phyloP scores from a whole-genome alignment of 1,284 basidiomycete species.

The Gymnopus androsaceus region DNA sequence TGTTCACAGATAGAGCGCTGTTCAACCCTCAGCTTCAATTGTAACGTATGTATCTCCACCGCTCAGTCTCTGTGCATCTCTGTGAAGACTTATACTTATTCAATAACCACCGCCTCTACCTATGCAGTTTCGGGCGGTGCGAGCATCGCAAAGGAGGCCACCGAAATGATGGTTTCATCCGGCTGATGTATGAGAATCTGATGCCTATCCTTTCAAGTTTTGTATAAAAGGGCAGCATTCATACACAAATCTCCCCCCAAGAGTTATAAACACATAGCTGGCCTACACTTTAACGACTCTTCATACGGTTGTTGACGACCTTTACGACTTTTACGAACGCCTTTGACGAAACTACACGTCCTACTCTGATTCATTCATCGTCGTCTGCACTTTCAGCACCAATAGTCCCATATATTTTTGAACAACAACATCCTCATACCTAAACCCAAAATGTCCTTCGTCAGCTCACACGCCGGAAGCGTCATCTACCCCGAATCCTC shows the following conservation, averaged over 20 bases:
- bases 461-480: conserved; percentile 7
- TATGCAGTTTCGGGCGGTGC: no score
- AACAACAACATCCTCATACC: neutral
- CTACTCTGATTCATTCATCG: neutral
- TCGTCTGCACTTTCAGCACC: neutral
- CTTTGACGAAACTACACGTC: neutral
- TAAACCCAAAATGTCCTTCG: conserved; percentile 7
- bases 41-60: no score
- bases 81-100: no score
- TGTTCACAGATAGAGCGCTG: no score
- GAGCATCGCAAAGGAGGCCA: no score
- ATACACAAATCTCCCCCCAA: neutral
- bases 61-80: no score
- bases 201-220: neutral
- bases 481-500: neutral
- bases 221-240: neutral
- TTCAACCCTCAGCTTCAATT: no score
- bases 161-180: no score
- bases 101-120: no score
- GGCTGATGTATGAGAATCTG: no score
- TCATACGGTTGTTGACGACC: conserved; percentile 14
- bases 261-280: conserved; percentile 13
- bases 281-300: conserved; percentile 9
- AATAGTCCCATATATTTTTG: neutral
- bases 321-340: conserved; percentile 10